phyloP scores from a whole-genome alignment of 257 asterid genomes.

The Ehretia macrophylla region DNA sequence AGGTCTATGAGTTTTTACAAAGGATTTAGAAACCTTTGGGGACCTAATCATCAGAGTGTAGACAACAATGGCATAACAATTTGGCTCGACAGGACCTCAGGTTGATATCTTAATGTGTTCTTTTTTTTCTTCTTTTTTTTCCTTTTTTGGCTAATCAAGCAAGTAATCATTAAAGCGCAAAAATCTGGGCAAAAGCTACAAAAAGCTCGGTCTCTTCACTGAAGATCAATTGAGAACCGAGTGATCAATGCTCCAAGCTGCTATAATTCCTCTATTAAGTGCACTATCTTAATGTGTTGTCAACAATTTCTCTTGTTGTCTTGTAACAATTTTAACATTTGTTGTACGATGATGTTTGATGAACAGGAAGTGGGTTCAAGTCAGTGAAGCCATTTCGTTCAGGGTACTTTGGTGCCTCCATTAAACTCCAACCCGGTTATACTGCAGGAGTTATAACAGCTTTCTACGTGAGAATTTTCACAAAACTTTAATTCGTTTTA shows the following conservation, averaged over 20 bases:
- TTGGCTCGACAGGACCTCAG: slow-evolving; percentile 86
- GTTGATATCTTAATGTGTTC: slow-evolving; percentile 19
- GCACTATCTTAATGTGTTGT: too few relatives aligned
- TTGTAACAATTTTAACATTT: too few relatives aligned
- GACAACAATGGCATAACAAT: slow-evolving; percentile 67
- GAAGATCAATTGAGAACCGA: too few relatives aligned
- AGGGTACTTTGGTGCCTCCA: slow-evolving; percentile 84
- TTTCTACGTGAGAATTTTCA: slow-evolving; percentile 63
- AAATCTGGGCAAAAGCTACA: too few relatives aligned
- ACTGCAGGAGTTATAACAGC: slow-evolving; percentile 99
- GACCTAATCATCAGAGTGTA: slow-evolving; percentile 52
- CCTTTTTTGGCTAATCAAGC: too few relatives aligned
- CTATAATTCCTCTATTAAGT: too few relatives aligned
- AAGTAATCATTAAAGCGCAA: too few relatives aligned
- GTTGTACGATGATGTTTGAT: background rate
- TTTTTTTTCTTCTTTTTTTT: background rate
- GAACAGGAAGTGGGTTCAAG: slow-evolving; percentile 94
- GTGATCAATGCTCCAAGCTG: too few relatives aligned
- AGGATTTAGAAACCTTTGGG: slow-evolving; percentile 73
- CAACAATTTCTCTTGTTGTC: too few relatives aligned
- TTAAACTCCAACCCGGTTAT: slow-evolving; percentile 88
- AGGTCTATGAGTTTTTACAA: slow-evolving; percentile 54
- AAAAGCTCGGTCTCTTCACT: too few relatives aligned
- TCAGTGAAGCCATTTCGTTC: slow-evolving; percentile 90
- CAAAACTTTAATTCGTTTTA: too few relatives aligned